phyloP scores from a whole-genome alignment of 257 asterid species.

The Thymus mandschuricus region DNA sequence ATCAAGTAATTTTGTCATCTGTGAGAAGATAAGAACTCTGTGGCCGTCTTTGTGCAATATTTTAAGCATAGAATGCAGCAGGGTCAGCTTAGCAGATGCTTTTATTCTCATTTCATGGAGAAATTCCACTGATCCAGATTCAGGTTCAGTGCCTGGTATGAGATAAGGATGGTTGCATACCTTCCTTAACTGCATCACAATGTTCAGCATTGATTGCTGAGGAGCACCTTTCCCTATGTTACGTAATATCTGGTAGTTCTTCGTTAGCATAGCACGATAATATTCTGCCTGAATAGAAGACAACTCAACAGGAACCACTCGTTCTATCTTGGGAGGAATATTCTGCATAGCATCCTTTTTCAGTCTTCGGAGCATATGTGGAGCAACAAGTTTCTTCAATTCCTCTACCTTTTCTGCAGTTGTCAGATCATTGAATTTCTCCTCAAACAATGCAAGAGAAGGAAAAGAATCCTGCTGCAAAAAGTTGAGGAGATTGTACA shows the following conservation, averaged over 20 bases:
- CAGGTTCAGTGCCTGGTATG: constrained; percentile 98
- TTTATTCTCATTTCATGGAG: constrained; percentile 98
- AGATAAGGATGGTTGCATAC: constrained; percentile 99
- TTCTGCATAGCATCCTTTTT: constrained; percentile 97
- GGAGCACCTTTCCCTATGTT: constrained; percentile 93
- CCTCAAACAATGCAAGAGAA: constrained; percentile 88
- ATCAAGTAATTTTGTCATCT: constrained; percentile 97
- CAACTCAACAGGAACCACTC: constrained; percentile 96
- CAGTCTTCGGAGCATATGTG: constrained; percentile 97
- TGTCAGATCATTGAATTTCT: constrained; percentile 86
- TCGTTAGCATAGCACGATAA: constrained; percentile 98
- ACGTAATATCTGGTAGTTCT: constrained; percentile 91
- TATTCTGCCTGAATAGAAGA: constrained; percentile 97
- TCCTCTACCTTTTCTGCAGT: constrained; percentile 96
- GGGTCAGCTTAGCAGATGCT: constrained; percentile 95
- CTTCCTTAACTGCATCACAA: constrained; percentile 96
- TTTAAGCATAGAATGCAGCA: constrained; percentile 95
- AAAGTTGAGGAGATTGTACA: constrained; percentile 91
- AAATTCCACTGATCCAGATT: constrained; percentile 77
- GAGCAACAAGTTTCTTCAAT: constrained; percentile 96
- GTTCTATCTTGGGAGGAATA: constrained; percentile 97
- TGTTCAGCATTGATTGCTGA: constrained; percentile 94
- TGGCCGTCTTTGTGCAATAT: constrained; percentile 80
- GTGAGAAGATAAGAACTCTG: constrained; percentile 94
- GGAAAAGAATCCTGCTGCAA: constrained; percentile 94